Percentiles rank a stretch among this genome's conserved stretches.
Evolutionary conservation across 179 eudicot genomes (phyloP).

Genomic region (Silene coronaria): DNA sequence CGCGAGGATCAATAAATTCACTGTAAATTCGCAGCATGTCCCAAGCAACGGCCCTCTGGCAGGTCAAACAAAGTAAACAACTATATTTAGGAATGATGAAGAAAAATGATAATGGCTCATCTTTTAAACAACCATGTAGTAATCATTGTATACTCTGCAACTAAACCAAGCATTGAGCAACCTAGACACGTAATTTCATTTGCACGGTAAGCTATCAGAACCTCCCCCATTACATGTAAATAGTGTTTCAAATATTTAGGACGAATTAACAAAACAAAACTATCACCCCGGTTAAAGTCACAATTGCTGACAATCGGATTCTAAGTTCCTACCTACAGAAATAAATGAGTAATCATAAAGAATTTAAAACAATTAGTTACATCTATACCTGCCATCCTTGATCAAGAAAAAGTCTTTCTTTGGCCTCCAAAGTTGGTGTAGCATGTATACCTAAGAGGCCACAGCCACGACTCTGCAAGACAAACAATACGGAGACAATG

Average conservation of each 20-base stretch:
- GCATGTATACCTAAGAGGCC: constrained; percentile 76
- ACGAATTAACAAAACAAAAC: background rate
- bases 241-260: background rate
- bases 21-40: constrained; percentile 80
- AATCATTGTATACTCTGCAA: background rate
- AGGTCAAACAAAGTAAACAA: constrained; percentile 15
- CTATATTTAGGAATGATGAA: background rate
- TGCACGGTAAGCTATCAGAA: background rate
- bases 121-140: background rate
- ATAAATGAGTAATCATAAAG: background rate
- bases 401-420: constrained; percentile 77
- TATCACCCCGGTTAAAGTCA: background rate
- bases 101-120: constrained; percentile 5
- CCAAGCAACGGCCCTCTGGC: constrained; percentile 92
- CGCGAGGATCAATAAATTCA: constrained; percentile 67
- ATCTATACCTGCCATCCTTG: constrained; percentile 96
- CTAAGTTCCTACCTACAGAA: background rate
- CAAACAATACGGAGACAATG: background rate
- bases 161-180: background rate
- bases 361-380: background rate
- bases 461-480: constrained; percentile 86
- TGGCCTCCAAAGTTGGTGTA: constrained; percentile 86
- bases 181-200: background rate
- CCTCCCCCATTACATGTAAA: background rate
- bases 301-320: background rate